These are phyloP conservation scores for Basipetospora chlamydospora DNA, from an alignment of 2,329 filamentous ascomycete genomes.

Conservation along the genomic window DNA sequence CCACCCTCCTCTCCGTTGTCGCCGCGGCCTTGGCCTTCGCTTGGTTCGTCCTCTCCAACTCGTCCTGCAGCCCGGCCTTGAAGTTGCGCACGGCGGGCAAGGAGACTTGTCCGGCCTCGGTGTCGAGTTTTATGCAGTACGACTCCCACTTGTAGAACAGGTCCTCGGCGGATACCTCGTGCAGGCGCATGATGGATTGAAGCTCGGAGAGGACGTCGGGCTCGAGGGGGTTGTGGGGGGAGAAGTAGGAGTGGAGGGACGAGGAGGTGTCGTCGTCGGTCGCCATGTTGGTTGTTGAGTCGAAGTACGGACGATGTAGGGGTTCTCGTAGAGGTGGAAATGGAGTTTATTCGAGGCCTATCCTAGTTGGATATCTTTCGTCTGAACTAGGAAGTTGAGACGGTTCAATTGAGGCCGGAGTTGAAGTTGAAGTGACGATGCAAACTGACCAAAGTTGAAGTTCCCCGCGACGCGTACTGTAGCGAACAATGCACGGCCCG, in stretches of 20 bases:
- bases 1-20: constrained; percentile 48
- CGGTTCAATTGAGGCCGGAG: too few relatives aligned
- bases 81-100: constrained; percentile 61
- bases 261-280: constrained; percentile 2
- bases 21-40: constrained; percentile 45
- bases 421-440: too few relatives aligned
- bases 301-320: too few relatives aligned
- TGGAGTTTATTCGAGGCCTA: too few relatives aligned
- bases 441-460: too few relatives aligned
- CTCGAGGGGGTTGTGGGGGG: constrained; percentile 32
- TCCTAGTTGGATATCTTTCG: too few relatives aligned
- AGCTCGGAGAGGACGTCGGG: constrained; percentile 70
- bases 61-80: constrained; percentile 76
- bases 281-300: too few relatives aligned
- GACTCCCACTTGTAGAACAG: constrained; percentile 98
- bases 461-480: too few relatives aligned
- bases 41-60: constrained; percentile 62
- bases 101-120: constrained; percentile 53
- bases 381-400: too few relatives aligned
- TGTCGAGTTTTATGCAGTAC: constrained; percentile 87
- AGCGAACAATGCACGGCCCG: too few relatives aligned
- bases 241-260: constrained; percentile 3
- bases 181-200: constrained; percentile 71
- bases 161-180: constrained; percentile 69
- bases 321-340: too few relatives aligned